Percentiles rank a stretch among this genome's conserved stretches.
Evolutionary conservation across 164 flowering plant genomes (phyloP).

Genomic region (Vitis cinerea): DNA sequence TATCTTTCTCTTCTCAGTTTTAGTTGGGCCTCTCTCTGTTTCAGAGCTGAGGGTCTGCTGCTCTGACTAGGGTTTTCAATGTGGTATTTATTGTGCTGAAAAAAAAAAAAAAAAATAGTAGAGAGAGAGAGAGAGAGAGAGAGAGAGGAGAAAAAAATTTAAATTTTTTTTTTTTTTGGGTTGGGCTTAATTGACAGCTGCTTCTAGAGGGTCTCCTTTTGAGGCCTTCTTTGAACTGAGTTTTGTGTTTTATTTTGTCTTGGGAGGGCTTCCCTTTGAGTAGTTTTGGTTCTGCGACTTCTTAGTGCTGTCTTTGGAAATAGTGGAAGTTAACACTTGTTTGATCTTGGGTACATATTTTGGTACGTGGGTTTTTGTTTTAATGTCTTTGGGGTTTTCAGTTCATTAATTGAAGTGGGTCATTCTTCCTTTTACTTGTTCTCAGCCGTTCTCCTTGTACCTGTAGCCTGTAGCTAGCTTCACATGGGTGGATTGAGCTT

Average conservation of each 20-base stretch:
- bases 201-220: slow-evolving; percentile 8
- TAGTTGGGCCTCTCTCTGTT: slow-evolving; percentile 35
- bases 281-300: slow-evolving; percentile 23
- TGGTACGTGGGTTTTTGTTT: slow-evolving; percentile 11
- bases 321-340: slow-evolving; percentile 18
- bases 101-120: neutral
- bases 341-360: slow-evolving; percentile 22
- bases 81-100: slow-evolving; percentile 41
- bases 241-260: slow-evolving; percentile 13
- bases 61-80: slow-evolving; percentile 57
- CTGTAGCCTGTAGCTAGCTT: neutral
- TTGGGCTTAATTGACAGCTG: slow-evolving; percentile 31
- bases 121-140: no score
- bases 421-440: slow-evolving; percentile 10
- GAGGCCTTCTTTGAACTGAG: slow-evolving; percentile 22
- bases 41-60: slow-evolving; percentile 24
- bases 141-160: no score
- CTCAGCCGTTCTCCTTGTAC: neutral
- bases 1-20: slow-evolving; percentile 52
- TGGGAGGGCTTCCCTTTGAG: slow-evolving; percentile 10
- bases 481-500: slow-evolving; percentile 8
- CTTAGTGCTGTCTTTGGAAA: slow-evolving; percentile 26
- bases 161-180: slow-evolving; percentile 1
- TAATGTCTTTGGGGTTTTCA: slow-evolving; percentile 12
- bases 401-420: slow-evolving; percentile 27